These are phyloP conservation scores for Tulasnella calospora DNA, from an alignment of 768 basidiomycete genomes.

Conservation along the genomic window DNA sequence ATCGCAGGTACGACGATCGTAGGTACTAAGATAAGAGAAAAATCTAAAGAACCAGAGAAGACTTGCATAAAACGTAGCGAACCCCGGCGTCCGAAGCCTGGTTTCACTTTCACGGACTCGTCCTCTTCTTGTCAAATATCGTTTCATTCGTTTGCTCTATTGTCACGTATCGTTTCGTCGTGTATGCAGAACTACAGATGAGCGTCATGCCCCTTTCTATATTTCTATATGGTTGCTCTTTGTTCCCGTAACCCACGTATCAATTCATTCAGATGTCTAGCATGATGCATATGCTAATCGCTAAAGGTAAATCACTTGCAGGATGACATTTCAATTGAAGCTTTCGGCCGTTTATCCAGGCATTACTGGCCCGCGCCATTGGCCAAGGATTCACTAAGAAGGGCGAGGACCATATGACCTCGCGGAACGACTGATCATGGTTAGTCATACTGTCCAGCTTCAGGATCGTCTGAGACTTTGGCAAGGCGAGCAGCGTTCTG, in stretches of 20 bases:
- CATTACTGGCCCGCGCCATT: too few species aligned
- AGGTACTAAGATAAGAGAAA: conserved; percentile 30
- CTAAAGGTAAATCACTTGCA: too few species aligned
- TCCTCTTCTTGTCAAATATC: background rate
- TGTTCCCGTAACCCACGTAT: background rate
- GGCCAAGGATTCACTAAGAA: too few species aligned
- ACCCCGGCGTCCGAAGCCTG: background rate
- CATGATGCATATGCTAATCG: too few species aligned
- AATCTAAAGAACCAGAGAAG: background rate
- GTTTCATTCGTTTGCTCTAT: background rate
- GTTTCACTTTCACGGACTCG: background rate
- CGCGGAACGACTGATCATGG: too few species aligned
- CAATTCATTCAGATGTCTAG: too few species aligned
- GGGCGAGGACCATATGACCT: too few species aligned
- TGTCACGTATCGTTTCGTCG: background rate
- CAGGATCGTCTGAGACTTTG: too few species aligned
- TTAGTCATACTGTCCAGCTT: too few species aligned
- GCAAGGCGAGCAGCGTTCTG: too few species aligned
- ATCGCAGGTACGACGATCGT: conserved; percentile 33
- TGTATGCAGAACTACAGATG: background rate
- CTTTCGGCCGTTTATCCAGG: too few species aligned
- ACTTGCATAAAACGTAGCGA: background rate
- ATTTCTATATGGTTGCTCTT: background rate
- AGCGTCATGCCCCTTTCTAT: background rate
- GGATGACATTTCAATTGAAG: too few species aligned